Evolutionary conservation across 306 rosid genomes (phyloP).

Genomic region (Heteromeles arbutifolia): DNA sequence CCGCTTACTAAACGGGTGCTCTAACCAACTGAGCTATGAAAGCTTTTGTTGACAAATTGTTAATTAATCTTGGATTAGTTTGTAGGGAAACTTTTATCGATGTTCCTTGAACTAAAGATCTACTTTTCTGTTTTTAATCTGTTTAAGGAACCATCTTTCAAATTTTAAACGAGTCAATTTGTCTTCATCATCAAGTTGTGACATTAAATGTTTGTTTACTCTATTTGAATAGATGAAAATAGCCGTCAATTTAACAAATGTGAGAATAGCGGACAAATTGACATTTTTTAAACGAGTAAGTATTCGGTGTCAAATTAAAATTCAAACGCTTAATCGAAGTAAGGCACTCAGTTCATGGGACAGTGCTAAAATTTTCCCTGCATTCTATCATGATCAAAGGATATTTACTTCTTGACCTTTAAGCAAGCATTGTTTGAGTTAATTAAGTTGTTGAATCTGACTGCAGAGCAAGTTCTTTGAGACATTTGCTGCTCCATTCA

Average conservation of each 20-base stretch:
- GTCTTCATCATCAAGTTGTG: neutral
- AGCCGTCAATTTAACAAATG: neutral
- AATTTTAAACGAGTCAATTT: neutral
- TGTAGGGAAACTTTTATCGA: neutral
- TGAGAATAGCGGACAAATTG: neutral
- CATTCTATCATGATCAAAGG: too few species aligned
- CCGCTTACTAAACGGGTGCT: slow-evolving; percentile 40
- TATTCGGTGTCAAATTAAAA: too few species aligned
- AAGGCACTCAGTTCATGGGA: too few species aligned
- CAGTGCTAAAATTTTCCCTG: too few species aligned
- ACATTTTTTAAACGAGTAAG: too few species aligned
- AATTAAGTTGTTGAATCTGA: neutral
- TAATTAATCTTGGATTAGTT: neutral
- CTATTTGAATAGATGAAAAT: too few species aligned
- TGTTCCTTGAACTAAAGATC: neutral
- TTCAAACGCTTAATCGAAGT: too few species aligned
- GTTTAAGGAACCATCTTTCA: too few species aligned
- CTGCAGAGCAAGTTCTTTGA: slow-evolving; percentile 94
- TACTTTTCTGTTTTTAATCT: too few species aligned
- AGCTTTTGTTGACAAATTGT: neutral
- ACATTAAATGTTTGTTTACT: neutral
- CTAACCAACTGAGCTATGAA: slow-evolving; percentile 32
- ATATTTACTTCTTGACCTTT: too few species aligned
- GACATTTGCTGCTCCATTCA: slow-evolving; percentile 96
- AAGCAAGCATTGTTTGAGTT: too few species aligned